These are phyloP conservation scores for Beta macrorhiza DNA, from an alignment of 179 eudicot genomes.

Conservation along the genomic window DNA sequence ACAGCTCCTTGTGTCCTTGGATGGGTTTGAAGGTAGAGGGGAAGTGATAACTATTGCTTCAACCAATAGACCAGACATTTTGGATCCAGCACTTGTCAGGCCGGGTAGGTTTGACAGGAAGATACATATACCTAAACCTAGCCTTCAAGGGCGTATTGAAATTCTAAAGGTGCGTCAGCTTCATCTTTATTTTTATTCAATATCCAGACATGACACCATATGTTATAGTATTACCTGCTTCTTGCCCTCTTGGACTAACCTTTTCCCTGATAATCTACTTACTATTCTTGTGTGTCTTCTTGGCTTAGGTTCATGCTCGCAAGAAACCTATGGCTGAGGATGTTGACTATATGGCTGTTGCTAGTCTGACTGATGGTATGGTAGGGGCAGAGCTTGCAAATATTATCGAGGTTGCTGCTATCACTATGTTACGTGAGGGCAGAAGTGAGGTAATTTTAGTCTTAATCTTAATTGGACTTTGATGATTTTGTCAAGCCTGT, in stretches of 20 bases:
- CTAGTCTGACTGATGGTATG: slow-evolving; percentile 87
- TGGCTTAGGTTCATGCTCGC: slow-evolving; percentile 81
- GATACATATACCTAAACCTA: slow-evolving; percentile 82
- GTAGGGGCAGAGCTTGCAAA: slow-evolving; percentile 96
- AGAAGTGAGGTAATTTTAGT: slow-evolving; percentile 68
- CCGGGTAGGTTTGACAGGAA: slow-evolving; percentile 94
- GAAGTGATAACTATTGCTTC: slow-evolving; percentile 93
- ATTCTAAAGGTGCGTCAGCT: slow-evolving; percentile 56
- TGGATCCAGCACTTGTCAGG: slow-evolving; percentile 91
- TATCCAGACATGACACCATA: slow-evolving; percentile 1
- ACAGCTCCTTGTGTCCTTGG: slow-evolving; percentile 90
- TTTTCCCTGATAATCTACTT: neutral
- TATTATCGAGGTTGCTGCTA: slow-evolving; percentile 83
- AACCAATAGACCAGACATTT: slow-evolving; percentile 90
- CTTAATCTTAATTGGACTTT: slow-evolving; percentile 6
- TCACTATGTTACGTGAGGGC: slow-evolving; percentile 82
- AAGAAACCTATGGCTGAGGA: slow-evolving; percentile 85
- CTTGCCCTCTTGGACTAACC: slow-evolving; percentile 6
- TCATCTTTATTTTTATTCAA: neutral
- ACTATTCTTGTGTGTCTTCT: slow-evolving; percentile 18
- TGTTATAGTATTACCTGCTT: neutral
- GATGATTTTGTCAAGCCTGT: neutral
- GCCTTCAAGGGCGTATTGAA: slow-evolving; percentile 75
- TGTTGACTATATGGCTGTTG: slow-evolving; percentile 86
- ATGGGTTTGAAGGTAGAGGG: slow-evolving; percentile 97